Conservation (phyloP, 345 rosid species). For the Pseudoturritis turrita region DNA sequence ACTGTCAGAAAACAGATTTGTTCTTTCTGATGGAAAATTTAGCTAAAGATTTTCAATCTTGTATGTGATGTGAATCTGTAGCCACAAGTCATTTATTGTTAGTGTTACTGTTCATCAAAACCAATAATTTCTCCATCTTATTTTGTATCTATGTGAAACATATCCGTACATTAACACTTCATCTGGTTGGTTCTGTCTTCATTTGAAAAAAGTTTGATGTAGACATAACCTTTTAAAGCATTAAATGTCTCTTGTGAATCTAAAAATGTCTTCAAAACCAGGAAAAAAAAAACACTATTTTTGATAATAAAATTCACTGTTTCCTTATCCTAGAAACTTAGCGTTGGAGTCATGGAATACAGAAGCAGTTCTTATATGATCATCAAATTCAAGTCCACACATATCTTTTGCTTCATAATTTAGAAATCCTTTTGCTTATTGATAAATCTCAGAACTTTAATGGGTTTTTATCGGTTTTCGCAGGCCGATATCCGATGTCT, state of each 20-base stretch:
- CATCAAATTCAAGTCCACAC: slow-evolving; percentile 35
- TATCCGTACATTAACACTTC: slow-evolving; percentile 24
- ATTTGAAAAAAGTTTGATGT: slow-evolving; percentile 17
- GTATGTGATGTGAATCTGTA: slow-evolving; percentile 19
- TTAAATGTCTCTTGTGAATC: slow-evolving; percentile 18
- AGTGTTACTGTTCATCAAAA: slow-evolving; percentile 12
- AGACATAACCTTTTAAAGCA: background rate
- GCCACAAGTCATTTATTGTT: slow-evolving; percentile 16
- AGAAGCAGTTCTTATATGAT: slow-evolving; percentile 36
- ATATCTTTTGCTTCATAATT: slow-evolving; percentile 10
- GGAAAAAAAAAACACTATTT: background rate
- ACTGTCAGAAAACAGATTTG: slow-evolving; percentile 11
- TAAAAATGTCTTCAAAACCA: slow-evolving; percentile 10
- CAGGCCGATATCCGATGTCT: slow-evolving; percentile 98
- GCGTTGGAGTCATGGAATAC: slow-evolving; percentile 29
- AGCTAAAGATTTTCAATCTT: background rate
- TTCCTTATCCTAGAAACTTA: slow-evolving; percentile 11
- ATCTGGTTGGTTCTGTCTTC: slow-evolving; percentile 26
- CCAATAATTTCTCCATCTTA: slow-evolving; percentile 12
- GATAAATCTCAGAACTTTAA: background rate
- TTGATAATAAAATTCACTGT: slow-evolving; percentile 1
- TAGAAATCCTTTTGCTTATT: background rate
- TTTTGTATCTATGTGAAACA: slow-evolving; percentile 31
- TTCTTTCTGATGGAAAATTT: background rate
- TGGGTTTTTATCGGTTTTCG: slow-evolving; percentile 21